A percentile compares a stretch with the other conserved stretches of the same genome.
Conservation (phyloP, 441 rosid species). For the Adansonia grandidieri region DNA sequence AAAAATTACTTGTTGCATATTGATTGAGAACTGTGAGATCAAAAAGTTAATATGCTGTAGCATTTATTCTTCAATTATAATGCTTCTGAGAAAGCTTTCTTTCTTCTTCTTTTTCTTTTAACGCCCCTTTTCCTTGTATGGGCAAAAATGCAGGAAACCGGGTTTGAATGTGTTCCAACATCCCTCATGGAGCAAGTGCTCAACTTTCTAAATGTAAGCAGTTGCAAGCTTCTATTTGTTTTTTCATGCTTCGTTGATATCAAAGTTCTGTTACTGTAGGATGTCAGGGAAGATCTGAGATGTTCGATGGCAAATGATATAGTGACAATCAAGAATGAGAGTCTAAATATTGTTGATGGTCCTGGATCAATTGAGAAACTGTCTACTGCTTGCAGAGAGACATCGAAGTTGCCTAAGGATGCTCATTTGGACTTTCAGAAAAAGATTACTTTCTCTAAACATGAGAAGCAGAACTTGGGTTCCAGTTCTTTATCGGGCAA, state of each 20-base stretch:
- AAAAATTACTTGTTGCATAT: background rate
- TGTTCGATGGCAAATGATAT: conserved; percentile 89
- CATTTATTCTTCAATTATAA: background rate
- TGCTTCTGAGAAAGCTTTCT: conserved; percentile 20
- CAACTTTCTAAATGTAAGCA: conserved; percentile 77
- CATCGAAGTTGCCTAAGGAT: conserved; percentile 40
- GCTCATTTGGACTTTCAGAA: conserved; percentile 74
- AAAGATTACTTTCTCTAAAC: conserved; percentile 69
- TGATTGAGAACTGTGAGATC: background rate
- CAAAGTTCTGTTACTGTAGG: conserved; percentile 55
- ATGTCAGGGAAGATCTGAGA: conserved; percentile 90
- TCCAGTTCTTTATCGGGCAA: conserved; percentile 51
- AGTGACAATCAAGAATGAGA: conserved; percentile 78
- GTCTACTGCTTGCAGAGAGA: conserved; percentile 37
- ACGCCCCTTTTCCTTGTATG: conserved; percentile 26
- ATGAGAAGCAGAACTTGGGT: conserved; percentile 61
- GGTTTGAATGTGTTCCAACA: conserved; percentile 93
- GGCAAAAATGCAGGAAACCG: conserved; percentile 61
- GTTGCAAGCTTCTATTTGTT: conserved; percentile 18
- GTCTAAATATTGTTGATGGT: conserved; percentile 57
- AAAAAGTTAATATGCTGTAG: conserved; percentile 15
- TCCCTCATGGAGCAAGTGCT: conserved; percentile 94
- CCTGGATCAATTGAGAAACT: conserved; percentile 29
- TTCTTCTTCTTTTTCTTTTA: background rate
- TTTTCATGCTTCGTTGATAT: conserved; percentile 26